A percentile compares a stretch with the other conserved stretches of the same genome.
Conservation (phyloP, 257 asterid species). For the Solanum arcanum region DNA sequence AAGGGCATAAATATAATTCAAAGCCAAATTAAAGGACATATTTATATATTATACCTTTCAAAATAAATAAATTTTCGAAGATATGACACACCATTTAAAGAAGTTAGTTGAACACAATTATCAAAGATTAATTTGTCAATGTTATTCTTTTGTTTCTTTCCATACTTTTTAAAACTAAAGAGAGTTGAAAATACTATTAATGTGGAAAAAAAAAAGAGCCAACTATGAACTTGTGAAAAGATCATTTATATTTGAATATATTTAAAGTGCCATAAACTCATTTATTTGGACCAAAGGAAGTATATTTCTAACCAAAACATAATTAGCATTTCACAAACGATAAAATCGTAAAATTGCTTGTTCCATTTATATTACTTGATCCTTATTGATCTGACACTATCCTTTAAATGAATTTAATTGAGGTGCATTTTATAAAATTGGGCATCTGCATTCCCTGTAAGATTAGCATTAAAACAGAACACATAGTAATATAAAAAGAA, state of each 20-base stretch:
- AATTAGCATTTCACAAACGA: neutral
- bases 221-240: neutral
- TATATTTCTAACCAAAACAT: neutral
- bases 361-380: neutral
- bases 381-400: neutral
- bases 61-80: neutral
- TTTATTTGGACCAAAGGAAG: neutral
- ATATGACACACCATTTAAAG: neutral
- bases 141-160: neutral
- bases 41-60: neutral
- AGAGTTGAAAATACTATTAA: neutral
- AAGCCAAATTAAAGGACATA: accelerated
- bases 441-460: neutral
- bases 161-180: neutral
- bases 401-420: neutral
- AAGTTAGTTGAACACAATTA: neutral
- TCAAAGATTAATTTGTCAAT: neutral
- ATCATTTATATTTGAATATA: neutral
- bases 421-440: neutral
- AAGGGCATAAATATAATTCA: too few species aligned
- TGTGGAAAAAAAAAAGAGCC: neutral
- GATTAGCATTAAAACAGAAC: neutral
- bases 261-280: neutral
- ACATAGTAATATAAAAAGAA: neutral
- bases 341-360: neutral